Evolutionary conservation across 768 basidiomycete genomes (phyloP).

Genomic region (Suillus discolor): DNA sequence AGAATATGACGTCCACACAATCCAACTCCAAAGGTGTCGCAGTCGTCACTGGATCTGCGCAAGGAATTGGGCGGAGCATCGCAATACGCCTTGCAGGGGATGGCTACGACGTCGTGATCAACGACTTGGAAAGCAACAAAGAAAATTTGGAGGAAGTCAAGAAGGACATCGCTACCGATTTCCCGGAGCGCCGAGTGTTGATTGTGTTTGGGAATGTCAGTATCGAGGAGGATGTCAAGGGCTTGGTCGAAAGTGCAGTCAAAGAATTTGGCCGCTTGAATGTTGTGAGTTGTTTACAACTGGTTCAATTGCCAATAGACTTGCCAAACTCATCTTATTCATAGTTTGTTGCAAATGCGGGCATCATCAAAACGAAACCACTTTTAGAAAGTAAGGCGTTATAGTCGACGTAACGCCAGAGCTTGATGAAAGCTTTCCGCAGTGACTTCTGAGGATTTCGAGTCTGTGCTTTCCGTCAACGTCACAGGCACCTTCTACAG

Average conservation of each 20-base stretch:
- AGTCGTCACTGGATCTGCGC: conserved; percentile 33
- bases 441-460: conserved; percentile 38
- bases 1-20: not conserved
- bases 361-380: conserved; percentile 13
- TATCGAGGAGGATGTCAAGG: conserved; percentile 31
- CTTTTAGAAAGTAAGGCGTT: conserved; percentile 16
- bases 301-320: not conserved
- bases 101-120: conserved; percentile 38
- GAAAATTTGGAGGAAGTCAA: conserved; percentile 16
- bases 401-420: conserved; percentile 8
- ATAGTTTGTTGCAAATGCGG: conserved; percentile 27
- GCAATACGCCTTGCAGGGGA: conserved; percentile 38
- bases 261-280: conserved; percentile 32
- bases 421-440: not conserved
- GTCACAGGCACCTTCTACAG: conserved; percentile 41
- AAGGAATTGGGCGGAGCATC: conserved; percentile 37
- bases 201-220: conserved; percentile 28
- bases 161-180: conserved; percentile 17
- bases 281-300: conserved; percentile 30
- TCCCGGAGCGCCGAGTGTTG: conserved; percentile 15
- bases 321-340: not conserved
- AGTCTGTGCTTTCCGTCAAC: conserved; percentile 40
- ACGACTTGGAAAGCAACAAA: conserved; percentile 32
- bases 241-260: conserved; percentile 29
- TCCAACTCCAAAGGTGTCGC: conserved; percentile 28